These are phyloP conservation scores for Paracorniculantispora psalliotae DNA, from an alignment of 2,329 filamentous ascomycete species.

Conservation along the genomic window DNA sequence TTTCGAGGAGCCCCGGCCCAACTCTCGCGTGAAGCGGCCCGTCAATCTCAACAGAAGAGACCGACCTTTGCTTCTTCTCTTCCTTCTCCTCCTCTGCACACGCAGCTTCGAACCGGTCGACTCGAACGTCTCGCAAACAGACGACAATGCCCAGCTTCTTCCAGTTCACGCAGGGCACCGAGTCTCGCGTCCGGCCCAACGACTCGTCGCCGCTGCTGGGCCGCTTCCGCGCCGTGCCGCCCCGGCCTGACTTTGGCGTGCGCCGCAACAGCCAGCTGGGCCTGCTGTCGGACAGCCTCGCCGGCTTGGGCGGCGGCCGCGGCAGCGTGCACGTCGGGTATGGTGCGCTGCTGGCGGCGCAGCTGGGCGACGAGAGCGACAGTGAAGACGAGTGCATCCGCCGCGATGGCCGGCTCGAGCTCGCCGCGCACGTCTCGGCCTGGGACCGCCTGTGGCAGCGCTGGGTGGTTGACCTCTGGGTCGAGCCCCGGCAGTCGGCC, in stretches of 20 bases:
- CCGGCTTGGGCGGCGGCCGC: conserved; percentile 33
- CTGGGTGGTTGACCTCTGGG: conserved; percentile 49
- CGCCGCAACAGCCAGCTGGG: conserved; percentile 33
- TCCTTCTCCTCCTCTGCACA: background rate
- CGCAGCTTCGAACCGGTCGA: no score
- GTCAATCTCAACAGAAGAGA: no score
- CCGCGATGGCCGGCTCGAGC: conserved; percentile 21
- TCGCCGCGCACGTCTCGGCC: conserved; percentile 20
- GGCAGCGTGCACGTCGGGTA: conserved; percentile 55
- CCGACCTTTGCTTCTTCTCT: no score
- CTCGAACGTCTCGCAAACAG: conserved; percentile 8
- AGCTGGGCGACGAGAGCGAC: conserved; percentile 34
- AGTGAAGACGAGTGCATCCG: conserved; percentile 29
- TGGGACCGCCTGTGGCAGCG: conserved; percentile 32
- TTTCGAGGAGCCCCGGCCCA: background rate
- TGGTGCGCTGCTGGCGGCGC: conserved; percentile 45
- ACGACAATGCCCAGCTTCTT: conserved; percentile 64
- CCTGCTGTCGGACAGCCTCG: conserved; percentile 32
- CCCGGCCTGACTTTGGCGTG: conserved; percentile 28
- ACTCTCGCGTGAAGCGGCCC: background rate
- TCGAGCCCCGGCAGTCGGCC: conserved; percentile 54
- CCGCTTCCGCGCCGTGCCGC: conserved; percentile 59
- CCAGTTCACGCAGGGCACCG: conserved; percentile 60
- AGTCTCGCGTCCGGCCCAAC: conserved; percentile 48
- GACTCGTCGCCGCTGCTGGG: conserved; percentile 59